Evolutionary conservation across 1,284 basidiomycete species (phyloP), one percentile per base, ranked within the genome.

Genomic region (Laetiporus sulphureus): DNA sequence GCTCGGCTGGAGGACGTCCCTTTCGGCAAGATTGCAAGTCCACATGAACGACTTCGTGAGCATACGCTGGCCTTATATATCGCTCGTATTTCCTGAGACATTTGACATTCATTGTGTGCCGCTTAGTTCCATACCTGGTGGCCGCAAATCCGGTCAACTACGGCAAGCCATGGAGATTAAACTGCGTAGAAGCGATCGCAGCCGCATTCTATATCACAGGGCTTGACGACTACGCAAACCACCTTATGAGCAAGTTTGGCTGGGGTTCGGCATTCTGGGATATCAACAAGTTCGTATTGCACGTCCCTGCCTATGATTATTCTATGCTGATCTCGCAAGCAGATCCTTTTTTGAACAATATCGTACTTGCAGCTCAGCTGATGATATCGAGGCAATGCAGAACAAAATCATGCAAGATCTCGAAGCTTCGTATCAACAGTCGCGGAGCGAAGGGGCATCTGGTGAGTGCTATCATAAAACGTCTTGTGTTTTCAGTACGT

Each of bases 91-190:
- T 22, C 19, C 40, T 18, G 34, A 34, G 21, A 36, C 2, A 45
- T 21, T 29, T 5, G 19, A 16, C n/a, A n/a, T n/a, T n/a, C n/a
- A n/a, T n/a, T n/a, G n/a, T n/a, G n/a, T n/a, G n/a, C n/a, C n/a
- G n/a, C 25, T 4, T 46, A 96, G 91, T 97, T 22, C 93, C 93
- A 0, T 96, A 94, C 61, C 75, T 97, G 23, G 65, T 96, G 36
- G 93, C 93, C 0, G 87, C 90, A 1, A 97, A 97, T 60, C 91
- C 91, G 0, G 90, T 91, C 23, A 96, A 97, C 62, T 97, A 96
- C 52, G 94, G 94, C 16, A 92, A 91, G 59, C 93, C 92, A 2
- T 91, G 90, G 90, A 69, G 84, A 31, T 66, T 94, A 34, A 94
- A 90, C 57, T 94, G 92, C 48, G 91, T 90, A 18, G 93, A 96